phyloP scores from a whole-genome alignment of 2,329 filamentous ascomycete genomes.

The Penicillium corylophilum region DNA sequence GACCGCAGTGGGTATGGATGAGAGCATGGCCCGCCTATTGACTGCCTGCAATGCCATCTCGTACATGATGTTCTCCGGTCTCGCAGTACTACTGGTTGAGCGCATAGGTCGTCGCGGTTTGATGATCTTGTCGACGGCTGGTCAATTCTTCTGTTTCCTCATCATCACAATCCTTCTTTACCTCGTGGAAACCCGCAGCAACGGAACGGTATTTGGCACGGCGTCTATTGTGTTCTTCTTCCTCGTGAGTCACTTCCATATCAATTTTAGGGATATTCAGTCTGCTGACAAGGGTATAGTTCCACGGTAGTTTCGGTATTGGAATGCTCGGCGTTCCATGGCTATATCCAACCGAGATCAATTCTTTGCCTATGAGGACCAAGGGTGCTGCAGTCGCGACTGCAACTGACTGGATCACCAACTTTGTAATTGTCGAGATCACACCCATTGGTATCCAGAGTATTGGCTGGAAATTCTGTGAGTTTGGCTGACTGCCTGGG shows the following conservation, averaged over 20 bases:
- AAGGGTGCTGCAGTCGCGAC: constrained; percentile 51
- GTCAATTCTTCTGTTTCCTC: constrained; percentile 51
- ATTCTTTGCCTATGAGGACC: constrained; percentile 48
- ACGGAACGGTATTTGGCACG: background rate
- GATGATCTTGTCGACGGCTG: constrained; percentile 51
- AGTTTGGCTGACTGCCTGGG: background rate
- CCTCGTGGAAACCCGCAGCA: constrained; percentile 1
- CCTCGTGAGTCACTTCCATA: background rate
- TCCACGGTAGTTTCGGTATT: constrained; percentile 8
- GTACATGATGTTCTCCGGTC: constrained; percentile 46
- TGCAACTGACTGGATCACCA: constrained; percentile 48
- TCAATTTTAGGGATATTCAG: no score
- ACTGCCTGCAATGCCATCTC: constrained; percentile 49
- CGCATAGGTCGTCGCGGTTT: constrained; percentile 49
- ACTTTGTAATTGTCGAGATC: constrained; percentile 42
- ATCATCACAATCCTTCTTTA: constrained; percentile 47
- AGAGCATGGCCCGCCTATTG: constrained; percentile 42
- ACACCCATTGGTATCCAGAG: constrained; percentile 46
- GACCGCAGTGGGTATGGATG: constrained; percentile 40
- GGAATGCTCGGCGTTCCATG: constrained; percentile 23
- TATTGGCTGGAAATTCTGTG: constrained; percentile 42
- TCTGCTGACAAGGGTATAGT: background rate
- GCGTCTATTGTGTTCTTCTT: constrained; percentile 16
- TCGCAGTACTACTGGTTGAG: constrained; percentile 49
- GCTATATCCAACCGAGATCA: constrained; percentile 51